Evolutionary conservation across 169 alveolate genomes (phyloP).

Genomic region (Plasmodium fragile): DNA sequence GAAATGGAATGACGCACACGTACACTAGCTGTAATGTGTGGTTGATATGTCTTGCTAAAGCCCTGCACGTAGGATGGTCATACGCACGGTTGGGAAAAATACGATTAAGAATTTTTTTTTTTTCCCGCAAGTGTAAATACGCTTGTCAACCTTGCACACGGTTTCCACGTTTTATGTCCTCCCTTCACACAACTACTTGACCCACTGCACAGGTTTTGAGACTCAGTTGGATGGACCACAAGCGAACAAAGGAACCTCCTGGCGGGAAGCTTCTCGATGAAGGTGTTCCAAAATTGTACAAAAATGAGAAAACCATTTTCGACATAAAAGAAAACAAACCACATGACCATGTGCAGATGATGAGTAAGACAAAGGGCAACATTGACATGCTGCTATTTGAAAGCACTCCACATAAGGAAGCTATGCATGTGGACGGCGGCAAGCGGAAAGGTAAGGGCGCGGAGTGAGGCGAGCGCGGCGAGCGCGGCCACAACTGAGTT

Average conservation of each 20-base stretch:
- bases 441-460: slow-evolving; percentile 26
- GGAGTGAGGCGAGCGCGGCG: background rate
- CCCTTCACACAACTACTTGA: background rate
- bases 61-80: background rate
- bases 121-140: background rate
- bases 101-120: background rate
- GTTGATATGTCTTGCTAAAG: background rate
- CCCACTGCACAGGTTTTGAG: slow-evolving; percentile 33
- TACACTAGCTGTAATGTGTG: background rate
- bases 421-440: slow-evolving; percentile 2
- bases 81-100: background rate
- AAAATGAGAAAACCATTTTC: slow-evolving; percentile 16
- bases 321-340: slow-evolving; percentile 8
- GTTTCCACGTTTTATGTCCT: background rate
- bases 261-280: slow-evolving; percentile 1
- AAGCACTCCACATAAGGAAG: slow-evolving; percentile 39
- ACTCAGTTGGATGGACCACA: slow-evolving; percentile 56
- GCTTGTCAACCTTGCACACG: background rate
- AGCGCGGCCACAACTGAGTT: background rate
- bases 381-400: slow-evolving; percentile 69
- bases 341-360: background rate
- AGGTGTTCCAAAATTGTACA: background rate
- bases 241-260: background rate
- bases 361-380: slow-evolving; percentile 25
- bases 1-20: background rate